Base-by-base conservation (phyloP, 148 eudicot species). In the Polygonum maritimum region DNA sequence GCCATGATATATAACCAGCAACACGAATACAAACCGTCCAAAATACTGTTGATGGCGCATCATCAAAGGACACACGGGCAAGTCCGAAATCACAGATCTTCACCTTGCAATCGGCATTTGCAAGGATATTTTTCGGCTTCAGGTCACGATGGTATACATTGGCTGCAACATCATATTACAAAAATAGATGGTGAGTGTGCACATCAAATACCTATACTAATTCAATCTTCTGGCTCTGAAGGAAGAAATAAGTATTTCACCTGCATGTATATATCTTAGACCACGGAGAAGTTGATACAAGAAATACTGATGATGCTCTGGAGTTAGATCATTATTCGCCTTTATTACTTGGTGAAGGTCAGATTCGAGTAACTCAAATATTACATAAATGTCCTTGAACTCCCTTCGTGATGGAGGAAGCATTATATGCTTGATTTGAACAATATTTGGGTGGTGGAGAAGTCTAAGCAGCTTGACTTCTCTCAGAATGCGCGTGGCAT, bases 271-370 rank as follows among this genome's bases (percentile, higher is more conserved):
- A 77, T 85, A 87, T 71, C 87, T 89, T 10, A 89, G 76, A 71
- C 88, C 92, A 48, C 92, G 83, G 74, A 89, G 86, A 80, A 89
- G 85, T 82, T 89, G 92, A 78, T 89, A 87, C 81, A 89, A 48
- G 75, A 89, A 89, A 74, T 85, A 89, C 76, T 89, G 92, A 76
- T 74, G 78, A 81, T 89, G 92, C 49, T 80, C 92, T 18, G 92
- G 90, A 26, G 88, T 87, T 48, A 89, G 90, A 81, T 87, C 86
- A 73, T 85, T 88, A 69, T 89, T 89, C 15, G 84, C 86, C 80
- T 89, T 85, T 78, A 89, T 87, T 33, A 89, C 92, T 63, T 89
- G 82, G 49, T 87, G 85, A 79, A 89, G 90, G 48, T 89, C 89
- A 38, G 90, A 85, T 76, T 89, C 90, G 86, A 87, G 85, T 81